Evolutionary conservation across 1,284 basidiomycete species (phyloP), one percentile per base, ranked within the genome.

Genomic region (Ceratobasidium papillatum): DNA sequence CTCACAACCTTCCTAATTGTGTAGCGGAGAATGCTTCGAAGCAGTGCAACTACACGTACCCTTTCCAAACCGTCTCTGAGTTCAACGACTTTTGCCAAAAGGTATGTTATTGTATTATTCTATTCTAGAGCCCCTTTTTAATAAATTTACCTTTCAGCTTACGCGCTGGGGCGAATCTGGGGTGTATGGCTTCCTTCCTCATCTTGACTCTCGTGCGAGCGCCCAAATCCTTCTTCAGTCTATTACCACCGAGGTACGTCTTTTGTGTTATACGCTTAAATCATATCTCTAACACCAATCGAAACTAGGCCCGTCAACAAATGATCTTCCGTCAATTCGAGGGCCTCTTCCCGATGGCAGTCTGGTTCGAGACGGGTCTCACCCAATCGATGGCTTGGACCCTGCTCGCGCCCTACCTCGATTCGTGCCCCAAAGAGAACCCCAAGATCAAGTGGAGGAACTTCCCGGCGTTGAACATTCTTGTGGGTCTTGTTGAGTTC

Each of bases 301-400:
- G n/a, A 30, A 34, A 27, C 9, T 30, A 72, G 69, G 61, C 84
- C 5, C 83, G 90, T 12, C 90, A 92, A 81, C 88, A 92, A 81
- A 87, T 90, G 86, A 84, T 86, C 59, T 90, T 91, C 84, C 81
- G 89, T 14, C 89, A 91, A 79, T 86, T 90, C 65, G 85, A 88
- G 75, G 89, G 89, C 0, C 79, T 88, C 0, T 89, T 89, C 84
- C 89, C 88, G 0, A 88, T 89, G 86, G 87, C 89, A 3, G 86
- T 87, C 36, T 85, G 82, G 81, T 86, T 87, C 78, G 81, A 83
- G 22, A 83, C 86, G 0, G 84, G 85, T 14, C 87, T 90, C 77
- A 86, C 89, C 0, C 90, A 91, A 79, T 83, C 86, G 22, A 89
- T 88, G 87, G 81, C 83, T 0, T 90, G 90, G 90, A 88, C 89